A percentile compares a stretch with the other conserved stretches of the same genome.
Evolutionary conservation across 331 rosid species (phyloP).

Genomic region (Malus hybrid): DNA sequence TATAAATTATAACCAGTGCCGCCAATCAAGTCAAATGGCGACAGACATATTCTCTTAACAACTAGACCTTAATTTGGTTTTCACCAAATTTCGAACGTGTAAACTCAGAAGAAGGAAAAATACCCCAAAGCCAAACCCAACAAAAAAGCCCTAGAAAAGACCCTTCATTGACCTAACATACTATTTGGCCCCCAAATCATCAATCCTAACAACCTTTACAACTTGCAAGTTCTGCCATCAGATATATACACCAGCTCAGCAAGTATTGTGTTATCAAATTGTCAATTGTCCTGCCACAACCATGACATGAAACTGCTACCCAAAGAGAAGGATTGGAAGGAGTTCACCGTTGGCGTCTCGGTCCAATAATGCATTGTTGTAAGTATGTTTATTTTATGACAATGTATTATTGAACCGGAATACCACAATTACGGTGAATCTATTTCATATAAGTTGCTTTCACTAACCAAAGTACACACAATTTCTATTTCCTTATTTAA

Average conservation of each 20-base stretch:
- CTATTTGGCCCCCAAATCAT: neutral
- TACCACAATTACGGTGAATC: too few relatives aligned
- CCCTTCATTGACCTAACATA: neutral
- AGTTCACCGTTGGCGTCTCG: fast-evolving
- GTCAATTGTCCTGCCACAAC: neutral
- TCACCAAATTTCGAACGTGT: neutral
- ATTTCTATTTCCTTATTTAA: too few relatives aligned
- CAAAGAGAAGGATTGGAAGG: neutral
- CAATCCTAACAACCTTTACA: neutral
- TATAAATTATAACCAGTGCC: too few relatives aligned
- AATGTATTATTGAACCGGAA: too few relatives aligned
- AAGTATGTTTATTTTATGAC: too few relatives aligned
- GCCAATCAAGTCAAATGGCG: too few relatives aligned
- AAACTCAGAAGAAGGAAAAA: neutral
- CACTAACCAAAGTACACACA: neutral
- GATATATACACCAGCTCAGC: neutral
- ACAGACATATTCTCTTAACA: too few relatives aligned
- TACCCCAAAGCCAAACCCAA: too few relatives aligned
- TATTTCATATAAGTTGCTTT: too few relatives aligned
- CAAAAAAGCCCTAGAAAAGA: neutral
- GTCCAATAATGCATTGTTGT: too few relatives aligned
- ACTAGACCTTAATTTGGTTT: neutral
- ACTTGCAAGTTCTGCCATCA: neutral
- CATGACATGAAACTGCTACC: neutral
- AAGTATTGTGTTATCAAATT: neutral